These are phyloP conservation scores for Ilex asprella DNA, from an alignment of 257 asterid genomes.

Conservation along the genomic window DNA sequence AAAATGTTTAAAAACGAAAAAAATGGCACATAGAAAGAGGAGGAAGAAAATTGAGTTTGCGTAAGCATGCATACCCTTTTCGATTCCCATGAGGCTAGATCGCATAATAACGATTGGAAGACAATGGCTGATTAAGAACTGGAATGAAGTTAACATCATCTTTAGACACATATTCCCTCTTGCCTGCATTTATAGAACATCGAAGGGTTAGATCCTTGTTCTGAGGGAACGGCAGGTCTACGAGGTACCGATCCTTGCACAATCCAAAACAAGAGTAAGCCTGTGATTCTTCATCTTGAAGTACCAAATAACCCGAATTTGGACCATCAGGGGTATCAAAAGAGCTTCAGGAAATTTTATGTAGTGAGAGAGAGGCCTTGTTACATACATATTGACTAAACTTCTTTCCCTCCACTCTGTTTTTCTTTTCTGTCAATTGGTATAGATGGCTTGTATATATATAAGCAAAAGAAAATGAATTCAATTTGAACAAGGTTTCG, in stretches of 20 bases:
- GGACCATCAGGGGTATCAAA: constrained; percentile 41
- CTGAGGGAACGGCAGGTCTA: constrained; percentile 53
- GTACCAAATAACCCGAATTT: constrained; percentile 50
- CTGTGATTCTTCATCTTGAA: constrained; percentile 58
- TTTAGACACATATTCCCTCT: background rate
- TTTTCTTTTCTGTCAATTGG: too few relatives aligned
- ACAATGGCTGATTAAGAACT: constrained; percentile 37
- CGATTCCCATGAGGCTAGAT: constrained; percentile 36
- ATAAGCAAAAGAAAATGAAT: too few relatives aligned
- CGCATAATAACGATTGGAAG: constrained; percentile 52
- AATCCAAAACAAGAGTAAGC: constrained; percentile 47
- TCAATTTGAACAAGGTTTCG: too few relatives aligned
- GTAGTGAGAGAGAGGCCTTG: too few relatives aligned
- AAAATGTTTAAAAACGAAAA: too few relatives aligned
- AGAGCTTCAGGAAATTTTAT: too few relatives aligned
- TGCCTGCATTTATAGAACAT: constrained; percentile 1
- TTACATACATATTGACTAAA: too few relatives aligned
- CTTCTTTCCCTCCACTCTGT: too few relatives aligned
- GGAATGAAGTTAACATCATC: constrained; percentile 40
- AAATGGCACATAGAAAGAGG: too few relatives aligned
- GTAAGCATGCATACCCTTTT: too few relatives aligned
- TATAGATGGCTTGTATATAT: too few relatives aligned
- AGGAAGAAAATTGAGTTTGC: background rate
- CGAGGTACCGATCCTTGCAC: constrained; percentile 30
- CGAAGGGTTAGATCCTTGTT: constrained; percentile 35